Conservation (phyloP, 306 rosid species). For the Medicago lupulina region DNA sequence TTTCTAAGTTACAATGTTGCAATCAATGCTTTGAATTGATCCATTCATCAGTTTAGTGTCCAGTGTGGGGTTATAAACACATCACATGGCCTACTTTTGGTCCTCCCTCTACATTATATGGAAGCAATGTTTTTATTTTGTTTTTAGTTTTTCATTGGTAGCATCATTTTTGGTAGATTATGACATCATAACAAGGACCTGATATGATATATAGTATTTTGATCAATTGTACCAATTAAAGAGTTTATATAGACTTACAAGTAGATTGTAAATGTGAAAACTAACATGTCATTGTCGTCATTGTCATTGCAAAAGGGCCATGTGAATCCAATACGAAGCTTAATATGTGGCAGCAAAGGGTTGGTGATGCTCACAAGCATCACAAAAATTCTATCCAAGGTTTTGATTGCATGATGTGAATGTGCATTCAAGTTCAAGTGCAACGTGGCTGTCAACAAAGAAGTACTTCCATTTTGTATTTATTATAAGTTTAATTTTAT, state of each 20-base stretch:
- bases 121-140: background rate
- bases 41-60: background rate
- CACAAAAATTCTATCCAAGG: conserved; percentile 4
- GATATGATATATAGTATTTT: background rate
- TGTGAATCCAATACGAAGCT: conserved; percentile 25
- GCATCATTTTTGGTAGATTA: background rate
- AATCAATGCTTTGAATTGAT: background rate
- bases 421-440: background rate
- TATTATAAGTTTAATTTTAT: too few species aligned
- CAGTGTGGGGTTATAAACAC: background rate
- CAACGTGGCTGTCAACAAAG: conserved; percentile 9
- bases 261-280: background rate
- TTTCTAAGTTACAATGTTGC: background rate
- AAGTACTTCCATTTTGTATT: background rate
- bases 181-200: background rate
- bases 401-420: background rate
- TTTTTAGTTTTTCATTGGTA: background rate
- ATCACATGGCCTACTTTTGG: background rate
- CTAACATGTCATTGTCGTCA: background rate
- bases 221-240: background rate
- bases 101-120: background rate
- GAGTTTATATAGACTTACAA: background rate
- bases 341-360: background rate
- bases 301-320: background rate
- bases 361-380: background rate